Evolutionary conservation across 2,329 filamentous ascomycete species (phyloP), one percentile per base, ranked within the genome.

Genomic region (Hypomyces rosellus): DNA sequence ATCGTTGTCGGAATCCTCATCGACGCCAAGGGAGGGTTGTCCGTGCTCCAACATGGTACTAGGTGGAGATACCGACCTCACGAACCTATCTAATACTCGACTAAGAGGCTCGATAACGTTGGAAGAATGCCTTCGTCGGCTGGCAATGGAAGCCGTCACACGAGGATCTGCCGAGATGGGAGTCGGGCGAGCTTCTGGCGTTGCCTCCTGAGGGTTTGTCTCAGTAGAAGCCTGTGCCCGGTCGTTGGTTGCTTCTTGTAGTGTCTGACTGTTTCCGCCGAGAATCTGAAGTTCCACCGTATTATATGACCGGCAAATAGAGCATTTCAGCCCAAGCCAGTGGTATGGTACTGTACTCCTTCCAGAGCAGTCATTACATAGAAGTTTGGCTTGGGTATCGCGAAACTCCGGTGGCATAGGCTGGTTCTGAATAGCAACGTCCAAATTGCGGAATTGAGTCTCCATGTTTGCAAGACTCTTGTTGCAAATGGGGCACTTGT

Each of bases 391-490:
- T 55, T 84, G 84, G 5, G 88, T 90, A 60, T 89, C 82, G 54
- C 74, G 77, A 61, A 91, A 95, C 56, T 95, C 88, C 5, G 77
- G 71, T 0, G 93, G 93, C 90, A 99, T 97, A 2, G 93, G 93
- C 64, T 99, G 93, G 41, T 79, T 78, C 56, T 87, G 80, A 53
- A 99, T 96, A 45, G 89, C 85, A 47, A 90, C 81, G 61, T 96
- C 92, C 34, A 97, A 72, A 59, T 93, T 93, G 45, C 89, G 84
- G 72, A 97, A 99, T 59, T 95, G 88, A 36, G 88, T 81, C 63
- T 96, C 92, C 92, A 99, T 99, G 64, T 97, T 97, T 57, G 89
- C 82, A n/a, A 95, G 86, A 56, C 88, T 96, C 69, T 93, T 95
- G 71, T 86, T 95, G 77, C 93, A 99, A 45, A 96, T 90, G 1